Base-by-base conservation (phyloP, 495 filamentous ascomycete species). In the Neurospora discreta region DNA sequence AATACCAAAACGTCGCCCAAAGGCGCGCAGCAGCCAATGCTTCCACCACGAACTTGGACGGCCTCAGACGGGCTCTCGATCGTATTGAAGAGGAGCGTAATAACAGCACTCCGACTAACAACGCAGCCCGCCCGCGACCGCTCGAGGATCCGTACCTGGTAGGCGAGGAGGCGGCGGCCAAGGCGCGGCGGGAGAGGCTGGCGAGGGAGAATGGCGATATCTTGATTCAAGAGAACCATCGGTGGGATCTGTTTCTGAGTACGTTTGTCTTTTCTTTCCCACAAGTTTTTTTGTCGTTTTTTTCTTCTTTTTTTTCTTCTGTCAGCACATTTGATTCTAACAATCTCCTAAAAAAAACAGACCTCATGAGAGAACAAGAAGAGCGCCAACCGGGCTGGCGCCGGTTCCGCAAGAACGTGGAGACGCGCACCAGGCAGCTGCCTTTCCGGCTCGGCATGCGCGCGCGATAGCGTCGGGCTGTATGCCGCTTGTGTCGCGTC, bases 141-240 rank as follows among this genome's bases (percentile, higher is more conserved):
- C 80, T 85, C 30, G 85, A 87, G 75, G 85, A 87, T 73, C 86
- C 85, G 8, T 80, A 84, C 26, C 79, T 87, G 8, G 86, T 86
- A 1, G 86, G 86, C 40, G 85, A 88, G 77, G 80, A 81, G 72
- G 85, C 82, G 13, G 85, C 86, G 23, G 77, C 78, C 23, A 71
- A 75, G 68, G 85, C 84, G 23, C 73, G 82, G 69, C 74, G 72
- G 52, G 82, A 84, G 78, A 80, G 85, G 73, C 71, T 85, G 68
- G 83, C 81, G 40, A 71, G 83, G 67, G 81, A 86, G 79, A 80
- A 78, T 40, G 83, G 81, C 1, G 81, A 84, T 15, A 70, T 86
- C 10, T 40, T 87, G 70, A 71, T 80, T 15, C 74, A 79, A 11
- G 85, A 87, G 76, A 81, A 87, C 72, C 75, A 78, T 69, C 77